Evolutionary conservation across 1,284 basidiomycete species (phyloP).

Genomic region (Apiotrichum domesticum): DNA sequence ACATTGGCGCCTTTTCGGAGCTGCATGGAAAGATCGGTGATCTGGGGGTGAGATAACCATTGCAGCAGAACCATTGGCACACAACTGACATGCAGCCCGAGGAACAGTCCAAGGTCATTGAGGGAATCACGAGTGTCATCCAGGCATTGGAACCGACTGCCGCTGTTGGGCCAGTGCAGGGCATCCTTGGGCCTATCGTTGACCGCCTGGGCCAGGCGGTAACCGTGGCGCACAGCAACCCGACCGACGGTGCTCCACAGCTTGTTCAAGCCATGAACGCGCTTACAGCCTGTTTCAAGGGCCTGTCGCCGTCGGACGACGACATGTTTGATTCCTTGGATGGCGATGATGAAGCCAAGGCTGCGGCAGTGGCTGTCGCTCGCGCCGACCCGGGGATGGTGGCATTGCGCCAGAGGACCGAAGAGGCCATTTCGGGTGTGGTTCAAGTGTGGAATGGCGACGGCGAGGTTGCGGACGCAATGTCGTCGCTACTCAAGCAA

Average conservation of each 20-base stretch:
- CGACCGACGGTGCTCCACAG: conserved; percentile 9
- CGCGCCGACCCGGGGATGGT: conserved; percentile 62
- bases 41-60: conserved; percentile 57
- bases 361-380: conserved; percentile 51
- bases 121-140: conserved; percentile 83
- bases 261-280: conserved; percentile 61
- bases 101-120: conserved; percentile 79
- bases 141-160: conserved; percentile 72
- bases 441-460: conserved; percentile 72
- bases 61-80: not conserved
- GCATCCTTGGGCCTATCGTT: conserved; percentile 68
- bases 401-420: conserved; percentile 59
- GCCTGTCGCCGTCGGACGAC: conserved; percentile 69
- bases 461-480: conserved; percentile 59
- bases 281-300: conserved; percentile 72
- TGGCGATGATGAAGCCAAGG: conserved; percentile 48
- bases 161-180: conserved; percentile 72
- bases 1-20: conserved; percentile 74
- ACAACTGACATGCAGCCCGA: conserved; percentile 55
- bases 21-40: conserved; percentile 66
- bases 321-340: conserved; percentile 53
- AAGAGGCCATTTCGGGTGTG: conserved; percentile 55
- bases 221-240: conserved; percentile 45
- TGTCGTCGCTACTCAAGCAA: conserved; percentile 39
- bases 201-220: conserved; percentile 61